phyloP scores from a whole-genome alignment of 495 filamentous ascomycete genomes.

The Penicillium paxilli region DNA sequence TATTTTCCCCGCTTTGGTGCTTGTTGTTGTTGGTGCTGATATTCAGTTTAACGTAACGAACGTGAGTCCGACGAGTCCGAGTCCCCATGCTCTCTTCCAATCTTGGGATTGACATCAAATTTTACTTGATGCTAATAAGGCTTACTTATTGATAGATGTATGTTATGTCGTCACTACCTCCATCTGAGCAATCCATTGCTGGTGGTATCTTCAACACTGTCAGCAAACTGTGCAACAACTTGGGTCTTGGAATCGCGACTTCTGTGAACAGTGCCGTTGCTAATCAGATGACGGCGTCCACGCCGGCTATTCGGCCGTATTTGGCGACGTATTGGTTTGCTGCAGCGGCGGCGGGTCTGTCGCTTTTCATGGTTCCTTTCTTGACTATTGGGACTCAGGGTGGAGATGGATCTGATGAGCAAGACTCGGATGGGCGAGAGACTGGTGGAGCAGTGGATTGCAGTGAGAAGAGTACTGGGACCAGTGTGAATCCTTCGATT shows the following conservation, averaged over 20 bases:
- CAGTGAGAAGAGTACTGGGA: not conserved
- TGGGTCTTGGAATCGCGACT: slow-evolving; percentile 34
- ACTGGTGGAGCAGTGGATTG: not conserved
- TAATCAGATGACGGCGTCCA: slow-evolving; percentile 15
- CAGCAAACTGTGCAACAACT: slow-evolving; percentile 33
- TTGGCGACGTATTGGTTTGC: slow-evolving; percentile 32
- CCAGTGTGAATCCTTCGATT: not conserved
- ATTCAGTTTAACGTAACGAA: slow-evolving; percentile 63
- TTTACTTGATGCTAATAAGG: not conserved
- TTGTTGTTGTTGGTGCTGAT: slow-evolving; percentile 57
- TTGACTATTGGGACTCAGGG: slow-evolving; percentile 33
- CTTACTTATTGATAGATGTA: slow-evolving; percentile 31
- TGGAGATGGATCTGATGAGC: slow-evolving; percentile 2
- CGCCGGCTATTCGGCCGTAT: slow-evolving; percentile 26
- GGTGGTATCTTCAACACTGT: slow-evolving; percentile 41
- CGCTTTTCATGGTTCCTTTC: slow-evolving; percentile 31
- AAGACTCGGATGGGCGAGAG: not conserved
- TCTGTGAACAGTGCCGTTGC: slow-evolving; percentile 24
- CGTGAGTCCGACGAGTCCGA: slow-evolving; percentile 21
- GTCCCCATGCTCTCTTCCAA: too few species aligned
- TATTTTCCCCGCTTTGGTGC: slow-evolving; percentile 50
- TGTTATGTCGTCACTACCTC: slow-evolving; percentile 40
- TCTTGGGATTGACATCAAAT: not conserved
- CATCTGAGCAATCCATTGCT: slow-evolving; percentile 34
- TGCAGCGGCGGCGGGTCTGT: slow-evolving; percentile 26